A percentile compares a stretch with the other conserved stretches of the same genome.
These are phyloP conservation scores for Malus fusca DNA, from an alignment of 306 rosid species.

Conservation along the genomic window DNA sequence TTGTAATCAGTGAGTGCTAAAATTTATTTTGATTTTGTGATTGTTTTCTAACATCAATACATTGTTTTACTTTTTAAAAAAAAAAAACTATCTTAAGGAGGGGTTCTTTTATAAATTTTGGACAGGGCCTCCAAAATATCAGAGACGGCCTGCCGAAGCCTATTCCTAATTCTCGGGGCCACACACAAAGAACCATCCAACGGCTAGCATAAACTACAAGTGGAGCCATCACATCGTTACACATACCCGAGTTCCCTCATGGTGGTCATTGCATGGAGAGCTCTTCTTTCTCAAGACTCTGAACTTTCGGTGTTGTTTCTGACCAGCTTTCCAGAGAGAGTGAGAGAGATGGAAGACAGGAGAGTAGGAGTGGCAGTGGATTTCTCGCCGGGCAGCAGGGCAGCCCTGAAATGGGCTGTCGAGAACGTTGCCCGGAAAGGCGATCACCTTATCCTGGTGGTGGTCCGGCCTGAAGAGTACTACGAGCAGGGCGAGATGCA, in stretches of 20 bases:
- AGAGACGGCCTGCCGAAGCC: no score
- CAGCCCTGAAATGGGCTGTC: constrained; percentile 66
- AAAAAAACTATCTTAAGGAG: no score
- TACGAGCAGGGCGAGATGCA: constrained; percentile 79
- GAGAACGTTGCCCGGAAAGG: constrained; percentile 66
- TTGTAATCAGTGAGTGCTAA: no score
- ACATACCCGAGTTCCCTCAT: background rate
- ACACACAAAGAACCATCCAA: background rate
- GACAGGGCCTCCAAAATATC: rapidly evolving
- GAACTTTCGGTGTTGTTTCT: constrained; percentile 7
- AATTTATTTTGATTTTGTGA: no score
- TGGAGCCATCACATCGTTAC: background rate
- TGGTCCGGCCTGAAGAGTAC: constrained; percentile 29
- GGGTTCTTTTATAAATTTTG: no score
- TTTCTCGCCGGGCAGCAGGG: constrained; percentile 72
- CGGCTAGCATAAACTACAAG: background rate
- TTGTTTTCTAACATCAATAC: no score
- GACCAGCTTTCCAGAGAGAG: background rate
- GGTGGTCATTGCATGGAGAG: background rate
- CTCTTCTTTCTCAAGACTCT: background rate
- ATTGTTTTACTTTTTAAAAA: no score
- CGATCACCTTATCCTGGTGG: constrained; percentile 56
- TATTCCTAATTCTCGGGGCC: background rate
- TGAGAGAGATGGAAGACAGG: constrained; percentile 20
- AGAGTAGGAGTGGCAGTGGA: constrained; percentile 85